Conservation (phyloP, 495 filamentous ascomycete genomes). For the Aspergillus bridgeri region DNA sequence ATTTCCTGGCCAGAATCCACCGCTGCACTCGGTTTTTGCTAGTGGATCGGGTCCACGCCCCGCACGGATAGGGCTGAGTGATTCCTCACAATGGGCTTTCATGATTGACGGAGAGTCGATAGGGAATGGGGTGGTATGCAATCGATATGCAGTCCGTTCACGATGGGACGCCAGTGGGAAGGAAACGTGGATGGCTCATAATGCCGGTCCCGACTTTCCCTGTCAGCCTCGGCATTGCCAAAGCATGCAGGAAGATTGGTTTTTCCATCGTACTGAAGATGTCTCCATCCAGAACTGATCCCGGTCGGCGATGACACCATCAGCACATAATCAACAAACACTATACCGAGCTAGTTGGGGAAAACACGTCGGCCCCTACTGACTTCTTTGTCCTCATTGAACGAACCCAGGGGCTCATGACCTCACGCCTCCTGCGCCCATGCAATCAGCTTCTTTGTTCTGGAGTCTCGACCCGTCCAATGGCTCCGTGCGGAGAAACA, state of each 20-base stretch:
- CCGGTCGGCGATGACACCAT: neutral
- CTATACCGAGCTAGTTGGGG: neutral
- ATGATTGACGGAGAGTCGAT: neutral
- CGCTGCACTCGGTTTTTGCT: neutral
- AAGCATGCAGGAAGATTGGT: neutral
- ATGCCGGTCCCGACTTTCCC: too few relatives aligned
- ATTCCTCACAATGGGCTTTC: neutral
- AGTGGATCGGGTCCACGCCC: constrained; percentile 12
- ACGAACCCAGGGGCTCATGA: neutral
- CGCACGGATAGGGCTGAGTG: constrained; percentile 15
- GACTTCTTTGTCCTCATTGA: neutral
- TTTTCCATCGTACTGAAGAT: neutral
- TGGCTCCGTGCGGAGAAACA: neutral
- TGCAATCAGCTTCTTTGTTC: constrained; percentile 1
- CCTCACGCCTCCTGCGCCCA: neutral
- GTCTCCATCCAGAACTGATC: neutral
- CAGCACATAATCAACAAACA: neutral
- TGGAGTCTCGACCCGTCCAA: neutral
- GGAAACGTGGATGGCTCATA: neutral
- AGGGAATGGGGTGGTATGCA: neutral
- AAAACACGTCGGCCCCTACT: neutral
- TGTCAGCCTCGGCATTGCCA: neutral
- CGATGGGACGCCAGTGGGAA: neutral
- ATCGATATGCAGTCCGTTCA: neutral
- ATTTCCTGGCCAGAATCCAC: neutral